Evolutionary conservation across 2,329 filamentous ascomycete species (phyloP).

Genomic region (Neopestalotiopsis sp.): DNA sequence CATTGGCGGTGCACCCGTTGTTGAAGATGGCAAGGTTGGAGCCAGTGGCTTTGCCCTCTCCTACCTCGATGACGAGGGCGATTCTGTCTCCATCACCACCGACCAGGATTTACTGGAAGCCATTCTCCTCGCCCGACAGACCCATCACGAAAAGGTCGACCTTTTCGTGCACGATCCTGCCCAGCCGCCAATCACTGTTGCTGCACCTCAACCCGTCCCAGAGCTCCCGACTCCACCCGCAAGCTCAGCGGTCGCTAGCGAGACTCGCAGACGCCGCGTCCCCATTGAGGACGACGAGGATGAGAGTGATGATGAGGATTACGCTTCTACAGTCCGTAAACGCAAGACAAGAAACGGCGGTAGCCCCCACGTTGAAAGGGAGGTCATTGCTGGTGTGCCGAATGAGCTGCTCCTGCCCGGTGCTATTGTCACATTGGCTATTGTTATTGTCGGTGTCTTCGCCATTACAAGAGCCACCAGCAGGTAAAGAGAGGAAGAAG

Average conservation of each 20-base stretch:
- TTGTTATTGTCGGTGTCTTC: slow-evolving; percentile 93
- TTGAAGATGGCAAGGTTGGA: slow-evolving; percentile 80
- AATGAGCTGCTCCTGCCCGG: slow-evolving; percentile 94
- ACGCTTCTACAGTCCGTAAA: slow-evolving; percentile 54
- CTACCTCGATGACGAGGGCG: slow-evolving; percentile 96
- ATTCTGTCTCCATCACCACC: slow-evolving; percentile 95
- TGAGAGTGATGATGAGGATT: slow-evolving; percentile 55
- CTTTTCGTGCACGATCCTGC: slow-evolving; percentile 94
- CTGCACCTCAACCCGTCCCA: slow-evolving; percentile 53
- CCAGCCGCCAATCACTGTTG: slow-evolving; percentile 77
- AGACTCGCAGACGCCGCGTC: slow-evolving; percentile 55
- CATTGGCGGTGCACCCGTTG: slow-evolving; percentile 79
- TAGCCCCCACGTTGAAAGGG: slow-evolving; percentile 58
- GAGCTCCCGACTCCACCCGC: slow-evolving; percentile 52
- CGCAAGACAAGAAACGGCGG: slow-evolving; percentile 50
- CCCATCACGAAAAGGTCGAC: slow-evolving; percentile 89
- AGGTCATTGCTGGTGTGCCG: slow-evolving; percentile 87
- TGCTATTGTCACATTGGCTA: slow-evolving; percentile 92
- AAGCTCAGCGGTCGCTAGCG: slow-evolving; percentile 46
- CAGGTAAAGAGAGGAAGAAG: slow-evolving; percentile 42
- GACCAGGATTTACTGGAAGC: slow-evolving; percentile 93
- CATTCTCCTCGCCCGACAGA: slow-evolving; percentile 79
- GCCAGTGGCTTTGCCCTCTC: slow-evolving; percentile 86
- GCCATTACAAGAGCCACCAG: slow-evolving; percentile 74
- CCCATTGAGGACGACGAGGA: slow-evolving; percentile 59